Base-by-base conservation (phyloP, 768 basidiomycete genomes). In the Lentinula aciculospora region DNA sequence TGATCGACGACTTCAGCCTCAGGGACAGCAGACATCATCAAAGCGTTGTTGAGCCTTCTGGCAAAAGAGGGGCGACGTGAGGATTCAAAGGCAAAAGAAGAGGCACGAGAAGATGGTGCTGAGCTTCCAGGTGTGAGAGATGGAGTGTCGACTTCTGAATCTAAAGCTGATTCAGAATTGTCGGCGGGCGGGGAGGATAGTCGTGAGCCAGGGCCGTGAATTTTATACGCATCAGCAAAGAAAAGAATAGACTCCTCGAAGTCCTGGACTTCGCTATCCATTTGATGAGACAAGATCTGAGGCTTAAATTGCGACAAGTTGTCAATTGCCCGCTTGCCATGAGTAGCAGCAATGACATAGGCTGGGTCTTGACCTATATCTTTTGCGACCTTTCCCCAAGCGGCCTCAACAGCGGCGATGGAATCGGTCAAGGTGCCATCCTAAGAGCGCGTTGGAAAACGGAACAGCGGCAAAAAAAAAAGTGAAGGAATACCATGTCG, bases 321-420 rank as follows among this genome's bases (percentile, higher is more conserved):
- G 73, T 89, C 88, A 65, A 86, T 76, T 10, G 87, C 88, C 60
- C 88, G 84, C 66, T 87, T 84, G 65, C 88, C 88, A 68, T 90
- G 88, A n/a, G 87, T 89, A 37, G 84, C 83, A 9, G 82, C 83
- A 65, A 89, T 86, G 61, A 88, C 85, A 57, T 81, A 76, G 57
- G 77, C 75, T 6, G 85, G 84, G 68, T 86, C 84, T 69, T 81
- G 79, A 55, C 84, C 85, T 51, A 89, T 79, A 66, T 88, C 86
- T 51, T 72, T 72, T 1, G 88, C 87, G 44, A 89, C 86, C 64
- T 82, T 82, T 29, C 81, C 81, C 88, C 88, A 89, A 3, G 88
- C 88, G 3, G 85, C 85, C 67, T 89, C 86, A 60, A 88, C 86
- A 3, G 85, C 84, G 19, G 81, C 71, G 67, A 89, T 89, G 17